Evolutionary conservation across 139 green algal genomes (phyloP).

Genomic region (Tetraselmis chui): DNA sequence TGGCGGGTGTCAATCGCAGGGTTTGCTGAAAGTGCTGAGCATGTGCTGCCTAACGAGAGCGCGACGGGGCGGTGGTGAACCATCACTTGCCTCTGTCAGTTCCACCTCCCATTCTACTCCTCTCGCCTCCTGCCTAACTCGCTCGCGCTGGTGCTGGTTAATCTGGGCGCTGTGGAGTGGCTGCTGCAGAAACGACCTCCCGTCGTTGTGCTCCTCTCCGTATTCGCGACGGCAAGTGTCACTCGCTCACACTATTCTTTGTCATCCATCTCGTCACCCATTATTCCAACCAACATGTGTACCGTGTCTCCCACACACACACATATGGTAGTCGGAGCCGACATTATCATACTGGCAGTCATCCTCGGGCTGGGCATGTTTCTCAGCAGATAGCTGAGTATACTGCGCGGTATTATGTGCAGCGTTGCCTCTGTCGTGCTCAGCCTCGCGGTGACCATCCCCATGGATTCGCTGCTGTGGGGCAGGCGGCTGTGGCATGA

Average conservation of each 20-base stretch:
- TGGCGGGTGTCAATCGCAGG: conserved; percentile 15
- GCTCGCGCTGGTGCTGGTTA: conserved; percentile 54
- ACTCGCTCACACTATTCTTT: no score
- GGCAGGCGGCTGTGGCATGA: conserved; percentile 73
- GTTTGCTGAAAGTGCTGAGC: conserved; percentile 11
- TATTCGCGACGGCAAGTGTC: conserved; percentile 25
- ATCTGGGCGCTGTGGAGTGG: conserved; percentile 40
- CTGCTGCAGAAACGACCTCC: conserved; percentile 7
- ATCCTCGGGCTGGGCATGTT: conserved; percentile 58
- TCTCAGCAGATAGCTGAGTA: conserved; percentile 13
- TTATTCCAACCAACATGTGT: neutral
- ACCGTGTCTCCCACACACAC: neutral
- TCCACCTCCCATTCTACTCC: conserved; percentile 79
- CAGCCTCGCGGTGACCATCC: conserved; percentile 34
- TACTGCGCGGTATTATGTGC: conserved; percentile 2
- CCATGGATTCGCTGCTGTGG: conserved; percentile 69
- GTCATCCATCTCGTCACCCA: neutral
- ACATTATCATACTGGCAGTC: conserved; percentile 58
- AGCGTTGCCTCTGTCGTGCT: conserved; percentile 13
- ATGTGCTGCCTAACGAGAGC: conserved; percentile 19
- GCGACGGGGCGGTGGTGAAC: conserved; percentile 21
- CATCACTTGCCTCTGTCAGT: conserved; percentile 52
- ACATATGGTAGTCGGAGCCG: conserved; percentile 64
- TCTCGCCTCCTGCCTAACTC: conserved; percentile 71
- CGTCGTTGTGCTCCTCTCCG: conserved; percentile 28